A percentile compares a stretch with the other conserved stretches of the same genome.
phyloP scores from a whole-genome alignment of 192 early-diverging fungal genomes.

The Funneliformis geosporum region DNA sequence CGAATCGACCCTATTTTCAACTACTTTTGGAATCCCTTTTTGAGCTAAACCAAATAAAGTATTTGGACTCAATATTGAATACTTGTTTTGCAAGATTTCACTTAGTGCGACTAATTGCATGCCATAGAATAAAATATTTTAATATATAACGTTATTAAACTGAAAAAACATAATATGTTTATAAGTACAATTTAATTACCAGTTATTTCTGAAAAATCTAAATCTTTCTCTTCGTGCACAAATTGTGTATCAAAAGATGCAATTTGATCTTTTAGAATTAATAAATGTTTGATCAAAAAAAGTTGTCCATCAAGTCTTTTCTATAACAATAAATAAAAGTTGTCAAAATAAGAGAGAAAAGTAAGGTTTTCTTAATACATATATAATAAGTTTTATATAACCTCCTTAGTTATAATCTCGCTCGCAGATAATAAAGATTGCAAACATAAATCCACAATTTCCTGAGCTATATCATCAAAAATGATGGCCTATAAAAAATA shows the following conservation, averaged over 20 bases:
- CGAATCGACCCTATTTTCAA: slow-evolving; percentile 45
- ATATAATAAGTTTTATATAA: slow-evolving; percentile 30
- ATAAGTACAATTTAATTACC: slow-evolving; percentile 43
- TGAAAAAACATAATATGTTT: not conserved
- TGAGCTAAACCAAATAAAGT: slow-evolving; percentile 42
- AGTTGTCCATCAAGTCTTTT: slow-evolving; percentile 70
- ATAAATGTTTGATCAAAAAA: slow-evolving; percentile 86
- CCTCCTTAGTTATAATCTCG: slow-evolving; percentile 54
- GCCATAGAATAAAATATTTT: not conserved
- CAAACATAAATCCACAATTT: slow-evolving; percentile 73
- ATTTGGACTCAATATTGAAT: slow-evolving; percentile 41
- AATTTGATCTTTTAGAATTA: slow-evolving; percentile 82
- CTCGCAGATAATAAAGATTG: slow-evolving; percentile 56
- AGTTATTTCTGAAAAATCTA: slow-evolving; percentile 66
- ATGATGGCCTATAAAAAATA: slow-evolving; percentile 51
- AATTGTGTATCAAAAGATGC: slow-evolving; percentile 76
- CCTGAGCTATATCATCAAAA: slow-evolving; percentile 88
- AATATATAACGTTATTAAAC: not conserved
- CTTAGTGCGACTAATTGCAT: slow-evolving; percentile 34
- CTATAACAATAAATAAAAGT: slow-evolving; percentile 30
- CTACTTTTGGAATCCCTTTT: slow-evolving; percentile 51
- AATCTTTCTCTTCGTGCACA: slow-evolving; percentile 66
- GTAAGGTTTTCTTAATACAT: not conserved
- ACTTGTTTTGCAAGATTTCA: slow-evolving; percentile 40
- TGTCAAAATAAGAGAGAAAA: not conserved